phyloP scores from a whole-genome alignment of 805 yeast species.

The Starmerella ratchasimensis region DNA sequence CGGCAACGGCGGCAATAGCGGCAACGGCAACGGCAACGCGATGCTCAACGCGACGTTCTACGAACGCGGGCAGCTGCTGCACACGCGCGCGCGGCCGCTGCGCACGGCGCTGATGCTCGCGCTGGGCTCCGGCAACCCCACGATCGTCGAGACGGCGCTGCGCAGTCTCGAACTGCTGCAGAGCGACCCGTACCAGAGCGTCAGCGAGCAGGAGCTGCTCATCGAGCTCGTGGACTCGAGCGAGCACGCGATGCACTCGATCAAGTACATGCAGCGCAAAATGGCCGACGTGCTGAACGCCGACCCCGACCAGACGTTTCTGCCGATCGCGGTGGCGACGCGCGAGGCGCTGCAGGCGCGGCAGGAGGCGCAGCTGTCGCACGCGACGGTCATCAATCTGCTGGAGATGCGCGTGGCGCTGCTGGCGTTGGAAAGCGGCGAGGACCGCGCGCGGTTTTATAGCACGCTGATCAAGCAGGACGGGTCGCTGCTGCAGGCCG shows the following conservation, averaged over 20 bases:
- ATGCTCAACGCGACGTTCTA: not conserved
- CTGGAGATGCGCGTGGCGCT: not conserved
- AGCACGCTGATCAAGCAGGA: not conserved
- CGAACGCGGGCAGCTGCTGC: not conserved
- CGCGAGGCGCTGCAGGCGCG: not conserved
- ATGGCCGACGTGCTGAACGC: not conserved
- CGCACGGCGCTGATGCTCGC: not conserved
- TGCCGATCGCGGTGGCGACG: not conserved
- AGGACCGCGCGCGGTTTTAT: not conserved
- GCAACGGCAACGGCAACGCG: not conserved
- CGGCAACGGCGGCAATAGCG: not conserved
- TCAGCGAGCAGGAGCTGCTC: constrained; percentile 1
- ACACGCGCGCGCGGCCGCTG: not conserved
- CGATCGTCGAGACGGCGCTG: not conserved
- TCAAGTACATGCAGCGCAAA: not conserved
- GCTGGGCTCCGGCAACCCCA: constrained; percentile 1
- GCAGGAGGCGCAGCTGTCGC: not conserved
- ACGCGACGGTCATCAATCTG: not conserved
- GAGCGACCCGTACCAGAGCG: constrained; percentile 2
- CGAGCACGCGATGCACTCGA: constrained; percentile 1
- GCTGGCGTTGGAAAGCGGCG: constrained; percentile 1
- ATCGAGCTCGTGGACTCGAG: constrained; percentile 3
- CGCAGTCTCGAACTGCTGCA: constrained; percentile 6
- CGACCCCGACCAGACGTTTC: not conserved
- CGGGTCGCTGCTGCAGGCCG: not conserved